Conservation (phyloP, 2,329 filamentous ascomycete species). For the Microdochium paspali region DNA sequence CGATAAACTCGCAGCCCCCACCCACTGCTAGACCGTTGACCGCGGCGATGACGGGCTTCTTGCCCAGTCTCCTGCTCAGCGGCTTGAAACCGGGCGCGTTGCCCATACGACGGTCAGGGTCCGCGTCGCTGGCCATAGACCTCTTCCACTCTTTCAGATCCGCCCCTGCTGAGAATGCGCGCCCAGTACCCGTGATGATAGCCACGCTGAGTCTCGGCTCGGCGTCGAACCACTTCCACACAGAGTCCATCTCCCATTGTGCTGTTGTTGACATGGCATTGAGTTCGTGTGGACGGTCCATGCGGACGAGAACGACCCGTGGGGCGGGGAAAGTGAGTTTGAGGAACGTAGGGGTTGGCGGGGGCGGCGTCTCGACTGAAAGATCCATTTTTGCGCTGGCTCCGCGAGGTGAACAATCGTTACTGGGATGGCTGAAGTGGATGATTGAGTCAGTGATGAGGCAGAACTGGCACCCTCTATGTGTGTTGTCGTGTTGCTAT, state of each 20-base stretch:
- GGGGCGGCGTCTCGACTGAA: conserved; percentile 21
- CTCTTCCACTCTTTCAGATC: conserved; percentile 36
- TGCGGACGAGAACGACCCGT: conserved; percentile 30
- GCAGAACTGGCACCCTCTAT: too few relatives aligned
- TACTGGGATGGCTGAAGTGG: too few relatives aligned
- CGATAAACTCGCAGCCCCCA: conserved; percentile 20
- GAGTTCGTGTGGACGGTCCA: conserved; percentile 29
- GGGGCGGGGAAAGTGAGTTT: conserved; percentile 28
- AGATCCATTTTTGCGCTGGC: conserved; percentile 4
- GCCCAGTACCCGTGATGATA: conserved; percentile 40
- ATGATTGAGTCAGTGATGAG: neutral
- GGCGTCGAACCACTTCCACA: conserved; percentile 41
- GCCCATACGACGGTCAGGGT: conserved; percentile 15
- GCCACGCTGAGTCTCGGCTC: conserved; percentile 37
- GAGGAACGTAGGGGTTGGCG: conserved; percentile 21
- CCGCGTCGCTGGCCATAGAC: conserved; percentile 19
- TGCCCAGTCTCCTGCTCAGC: conserved; percentile 22
- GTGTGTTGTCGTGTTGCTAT: too few relatives aligned
- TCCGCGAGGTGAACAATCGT: neutral
- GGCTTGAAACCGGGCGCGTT: conserved; percentile 20
- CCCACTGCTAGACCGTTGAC: conserved; percentile 20
- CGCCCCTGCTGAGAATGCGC: conserved; percentile 43
- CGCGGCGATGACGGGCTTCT: conserved; percentile 20
- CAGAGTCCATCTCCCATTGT: conserved; percentile 26
- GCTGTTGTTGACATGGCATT: conserved; percentile 28